A percentile compares a stretch with the other conserved stretches of the same genome.
phyloP scores from a whole-genome alignment of 23 red algal genomes.

The Gracilaria vermiculophylla region DNA sequence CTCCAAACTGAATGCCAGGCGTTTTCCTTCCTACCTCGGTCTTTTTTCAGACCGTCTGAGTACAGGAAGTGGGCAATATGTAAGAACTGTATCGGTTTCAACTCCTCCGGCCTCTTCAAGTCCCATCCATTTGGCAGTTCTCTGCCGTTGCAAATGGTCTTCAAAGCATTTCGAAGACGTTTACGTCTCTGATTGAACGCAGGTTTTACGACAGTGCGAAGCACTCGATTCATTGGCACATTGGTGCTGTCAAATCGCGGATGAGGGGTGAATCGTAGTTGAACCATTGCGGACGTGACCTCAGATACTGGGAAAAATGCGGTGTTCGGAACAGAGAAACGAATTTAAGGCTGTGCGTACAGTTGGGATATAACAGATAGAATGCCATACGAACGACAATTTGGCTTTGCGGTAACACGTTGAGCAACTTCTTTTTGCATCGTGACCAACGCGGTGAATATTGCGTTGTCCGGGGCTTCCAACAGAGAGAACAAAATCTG shows the following conservation, averaged over 20 bases:
- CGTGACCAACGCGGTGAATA: constrained; percentile 80
- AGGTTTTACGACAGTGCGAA: constrained; percentile 62
- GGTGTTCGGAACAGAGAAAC: constrained; percentile 72
- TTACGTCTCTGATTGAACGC: constrained; percentile 93
- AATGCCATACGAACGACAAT: constrained; percentile 82
- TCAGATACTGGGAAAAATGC: constrained; percentile 80
- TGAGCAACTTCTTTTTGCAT: constrained; percentile 93
- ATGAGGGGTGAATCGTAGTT: constrained; percentile 51
- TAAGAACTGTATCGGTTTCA: constrained; percentile 80
- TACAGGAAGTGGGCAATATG: constrained; percentile 69
- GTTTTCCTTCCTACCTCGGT: background rate
- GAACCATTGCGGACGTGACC: constrained; percentile 84
- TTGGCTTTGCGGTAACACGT: constrained; percentile 53
- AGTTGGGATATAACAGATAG: constrained; percentile 86
- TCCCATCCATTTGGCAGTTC: constrained; percentile 56
- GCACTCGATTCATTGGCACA: background rate
- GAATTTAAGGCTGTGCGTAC: constrained; percentile 59
- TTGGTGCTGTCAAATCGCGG: constrained; percentile 23
- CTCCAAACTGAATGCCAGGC: constrained; percentile 6
- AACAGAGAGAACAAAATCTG: constrained; percentile 86
- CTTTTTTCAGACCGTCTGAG: constrained; percentile 9
- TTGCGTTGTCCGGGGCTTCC: constrained; percentile 59
- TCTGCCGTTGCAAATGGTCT: constrained; percentile 21
- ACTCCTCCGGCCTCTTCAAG: constrained; percentile 73
- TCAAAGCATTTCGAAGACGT: constrained; percentile 77